These are phyloP conservation scores for Tulasnella sp. DNA, from an alignment of 768 basidiomycete species.

Conservation along the genomic window DNA sequence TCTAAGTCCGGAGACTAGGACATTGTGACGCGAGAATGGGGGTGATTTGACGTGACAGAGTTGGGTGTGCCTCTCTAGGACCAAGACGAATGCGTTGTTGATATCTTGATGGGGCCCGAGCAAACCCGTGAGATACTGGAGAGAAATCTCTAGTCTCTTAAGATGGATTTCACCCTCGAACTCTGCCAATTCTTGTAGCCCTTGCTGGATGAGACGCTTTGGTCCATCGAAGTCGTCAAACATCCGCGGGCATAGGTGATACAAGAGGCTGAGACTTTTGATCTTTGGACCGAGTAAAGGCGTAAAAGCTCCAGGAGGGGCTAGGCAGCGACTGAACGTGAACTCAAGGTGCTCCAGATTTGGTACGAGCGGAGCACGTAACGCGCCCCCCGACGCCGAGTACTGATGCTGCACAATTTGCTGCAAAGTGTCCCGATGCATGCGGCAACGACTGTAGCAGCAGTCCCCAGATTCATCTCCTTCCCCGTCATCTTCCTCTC, in stretches of 20 bases:
- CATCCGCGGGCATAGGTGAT: neutral
- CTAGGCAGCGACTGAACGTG: neutral
- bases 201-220: neutral
- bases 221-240: neutral
- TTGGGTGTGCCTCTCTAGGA: neutral
- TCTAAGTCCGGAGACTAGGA: neutral
- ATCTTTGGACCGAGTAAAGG: neutral
- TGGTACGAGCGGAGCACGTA: neutral
- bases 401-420: neutral
- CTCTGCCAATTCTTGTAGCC: neutral
- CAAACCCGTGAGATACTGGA: neutral
- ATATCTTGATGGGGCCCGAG: neutral
- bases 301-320: neutral
- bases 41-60: neutral
- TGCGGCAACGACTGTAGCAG: neutral
- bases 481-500: neutral
- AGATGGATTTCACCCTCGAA: neutral
- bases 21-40: neutral
- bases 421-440: neutral
- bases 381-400: neutral
- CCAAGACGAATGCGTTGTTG: neutral
- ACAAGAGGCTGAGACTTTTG: neutral
- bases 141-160: neutral
- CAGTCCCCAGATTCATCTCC: neutral
- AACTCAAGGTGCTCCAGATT: neutral